These are phyloP conservation scores for Flagelloscypha sp. DNA, from an alignment of 768 basidiomycete species.

Conservation along the genomic window DNA sequence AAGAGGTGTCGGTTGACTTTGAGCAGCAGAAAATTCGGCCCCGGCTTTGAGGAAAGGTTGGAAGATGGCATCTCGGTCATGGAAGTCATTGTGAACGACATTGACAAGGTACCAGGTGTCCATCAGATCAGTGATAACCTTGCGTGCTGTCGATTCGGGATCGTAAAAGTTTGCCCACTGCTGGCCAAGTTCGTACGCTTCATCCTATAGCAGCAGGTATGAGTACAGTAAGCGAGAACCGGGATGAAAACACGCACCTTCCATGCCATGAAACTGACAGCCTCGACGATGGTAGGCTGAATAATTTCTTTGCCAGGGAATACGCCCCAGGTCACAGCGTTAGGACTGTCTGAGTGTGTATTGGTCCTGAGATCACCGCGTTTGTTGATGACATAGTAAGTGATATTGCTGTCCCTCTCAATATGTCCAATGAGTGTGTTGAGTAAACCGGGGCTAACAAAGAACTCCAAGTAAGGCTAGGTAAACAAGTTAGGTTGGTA, in stretches of 20 bases:
- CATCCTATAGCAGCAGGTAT: slow-evolving; percentile 50
- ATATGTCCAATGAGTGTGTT: slow-evolving; percentile 69
- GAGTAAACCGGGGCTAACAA: slow-evolving; percentile 71
- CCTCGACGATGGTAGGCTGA: slow-evolving; percentile 94
- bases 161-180: slow-evolving; percentile 92
- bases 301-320: slow-evolving; percentile 96
- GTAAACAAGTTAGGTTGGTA: slow-evolving; percentile 3
- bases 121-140: slow-evolving; percentile 73
- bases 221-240: slow-evolving; percentile 1
- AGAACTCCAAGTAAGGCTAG: slow-evolving; percentile 95
- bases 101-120: slow-evolving; percentile 82
- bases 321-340: slow-evolving; percentile 98
- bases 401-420: slow-evolving; percentile 80
- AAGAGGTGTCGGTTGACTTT: slow-evolving; percentile 24
- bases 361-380: slow-evolving; percentile 92
- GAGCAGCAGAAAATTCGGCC: slow-evolving; percentile 42
- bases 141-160: slow-evolving; percentile 60
- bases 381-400: slow-evolving; percentile 97
- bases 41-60: slow-evolving; percentile 76
- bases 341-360: slow-evolving; percentile 90
- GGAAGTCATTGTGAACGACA: slow-evolving; percentile 95
- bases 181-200: slow-evolving; percentile 84
- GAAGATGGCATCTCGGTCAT: slow-evolving; percentile 77
- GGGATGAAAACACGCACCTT: slow-evolving; percentile 45
- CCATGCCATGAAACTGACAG: slow-evolving; percentile 98